Conservation (phyloP, 352 stramenopile species). For the Elongisporangium prolatum region DNA sequence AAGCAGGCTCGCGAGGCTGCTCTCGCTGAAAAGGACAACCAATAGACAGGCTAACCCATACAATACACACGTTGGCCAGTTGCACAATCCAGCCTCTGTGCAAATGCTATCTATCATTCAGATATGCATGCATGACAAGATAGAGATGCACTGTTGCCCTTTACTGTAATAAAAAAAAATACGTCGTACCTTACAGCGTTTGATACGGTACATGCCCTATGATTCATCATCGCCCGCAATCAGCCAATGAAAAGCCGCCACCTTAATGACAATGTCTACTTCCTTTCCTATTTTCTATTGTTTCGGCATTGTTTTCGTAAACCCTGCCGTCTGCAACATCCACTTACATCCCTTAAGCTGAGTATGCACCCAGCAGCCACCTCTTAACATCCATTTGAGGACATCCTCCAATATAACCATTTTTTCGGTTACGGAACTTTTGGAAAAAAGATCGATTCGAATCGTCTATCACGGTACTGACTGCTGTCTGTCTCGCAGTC, state of each 20-base stretch:
- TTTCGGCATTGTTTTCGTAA: not conserved
- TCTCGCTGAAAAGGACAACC: conserved; percentile 23
- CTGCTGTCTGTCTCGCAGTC: not conserved
- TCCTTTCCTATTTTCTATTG: not conserved
- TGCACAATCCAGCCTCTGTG: not conserved
- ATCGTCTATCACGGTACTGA: not conserved
- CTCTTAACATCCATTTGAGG: too few relatives aligned
- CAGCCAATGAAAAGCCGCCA: not conserved
- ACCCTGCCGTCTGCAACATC: not conserved
- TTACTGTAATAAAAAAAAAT: too few relatives aligned
- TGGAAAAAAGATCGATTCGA: not conserved
- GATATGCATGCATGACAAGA: too few relatives aligned
- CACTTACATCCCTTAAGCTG: not conserved
- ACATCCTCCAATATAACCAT: too few relatives aligned
- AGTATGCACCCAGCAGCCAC: too few relatives aligned
- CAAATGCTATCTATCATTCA: too few relatives aligned
- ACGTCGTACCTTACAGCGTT: not conserved
- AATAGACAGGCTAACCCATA: conserved; percentile 24
- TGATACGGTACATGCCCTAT: not conserved
- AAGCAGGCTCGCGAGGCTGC: conserved; percentile 51
- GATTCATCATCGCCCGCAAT: not conserved
- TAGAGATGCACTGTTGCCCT: too few relatives aligned
- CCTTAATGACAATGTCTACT: not conserved
- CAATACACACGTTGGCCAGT: conserved; percentile 7
- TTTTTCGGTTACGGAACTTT: too few relatives aligned